Evolutionary conservation across 1,284 basidiomycete species (phyloP).

Genomic region (Ceraceosorus guamensis): DNA sequence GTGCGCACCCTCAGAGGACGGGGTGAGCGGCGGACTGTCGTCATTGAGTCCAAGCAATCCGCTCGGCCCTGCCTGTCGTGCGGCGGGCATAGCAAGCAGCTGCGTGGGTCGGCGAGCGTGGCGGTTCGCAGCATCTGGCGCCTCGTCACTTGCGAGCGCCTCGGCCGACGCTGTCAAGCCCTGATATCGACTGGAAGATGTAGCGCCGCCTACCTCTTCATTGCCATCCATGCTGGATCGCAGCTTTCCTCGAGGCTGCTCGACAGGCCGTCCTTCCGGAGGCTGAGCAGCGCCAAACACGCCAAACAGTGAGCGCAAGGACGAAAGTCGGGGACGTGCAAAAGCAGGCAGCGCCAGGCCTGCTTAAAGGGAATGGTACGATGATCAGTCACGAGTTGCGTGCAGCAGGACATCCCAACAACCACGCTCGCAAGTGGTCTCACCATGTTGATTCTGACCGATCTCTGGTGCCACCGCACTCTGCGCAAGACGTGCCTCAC

Average conservation of each 20-base stretch:
- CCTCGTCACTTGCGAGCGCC: background rate
- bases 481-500: too few relatives aligned
- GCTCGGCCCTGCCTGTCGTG: constrained; percentile 26
- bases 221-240: constrained; percentile 13
- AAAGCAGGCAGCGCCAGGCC: too few relatives aligned
- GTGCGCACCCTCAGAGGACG: constrained; percentile 20
- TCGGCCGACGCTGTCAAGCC: constrained; percentile 2
- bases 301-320: too few relatives aligned
- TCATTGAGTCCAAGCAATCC: constrained; percentile 28
- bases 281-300: too few relatives aligned
- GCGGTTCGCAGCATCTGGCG: background rate
- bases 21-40: constrained; percentile 38
- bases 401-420: too few relatives aligned
- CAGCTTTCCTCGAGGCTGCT: constrained; percentile 5
- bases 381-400: too few relatives aligned
- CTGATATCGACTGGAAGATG: constrained; percentile 1
- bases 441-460: too few relatives aligned
- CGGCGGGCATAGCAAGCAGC: constrained; percentile 36
- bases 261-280: too few relatives aligned
- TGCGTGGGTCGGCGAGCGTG: constrained; percentile 12
- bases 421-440: too few relatives aligned
- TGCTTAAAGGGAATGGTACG: too few relatives aligned
- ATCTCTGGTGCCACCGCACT: too few relatives aligned
- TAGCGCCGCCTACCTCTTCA: background rate
- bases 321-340: too few relatives aligned